Evolutionary conservation across 139 green algal genomes (phyloP).

Genomic region (Asterochloris sp.): DNA sequence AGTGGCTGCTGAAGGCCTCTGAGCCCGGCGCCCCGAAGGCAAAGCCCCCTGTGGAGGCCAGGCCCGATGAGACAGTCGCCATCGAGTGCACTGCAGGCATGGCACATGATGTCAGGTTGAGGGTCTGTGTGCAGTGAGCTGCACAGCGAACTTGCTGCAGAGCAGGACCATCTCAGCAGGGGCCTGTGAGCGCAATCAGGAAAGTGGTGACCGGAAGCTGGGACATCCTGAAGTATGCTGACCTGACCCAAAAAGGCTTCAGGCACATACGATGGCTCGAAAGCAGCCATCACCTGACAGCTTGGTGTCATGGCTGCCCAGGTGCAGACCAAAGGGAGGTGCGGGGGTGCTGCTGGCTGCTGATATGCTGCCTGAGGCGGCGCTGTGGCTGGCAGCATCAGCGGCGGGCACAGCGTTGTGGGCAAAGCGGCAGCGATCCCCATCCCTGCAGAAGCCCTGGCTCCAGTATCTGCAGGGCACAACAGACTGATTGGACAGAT

Average conservation of each 20-base stretch:
- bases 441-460: constrained; percentile 14
- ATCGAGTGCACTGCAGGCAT: not conserved
- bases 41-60: not conserved
- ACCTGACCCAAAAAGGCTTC: too few relatives aligned
- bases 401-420: not conserved
- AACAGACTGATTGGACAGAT: not conserved
- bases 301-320: not conserved
- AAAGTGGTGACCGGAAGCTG: not conserved
- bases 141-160: not conserved
- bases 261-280: not conserved
- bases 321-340: not conserved
- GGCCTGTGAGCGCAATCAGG: constrained; percentile 1
- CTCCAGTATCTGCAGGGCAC: constrained; percentile 3
- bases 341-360: not conserved
- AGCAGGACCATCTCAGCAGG: not conserved
- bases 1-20: not conserved
- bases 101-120: not conserved
- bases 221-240: too few relatives aligned
- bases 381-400: not conserved
- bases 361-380: too few relatives aligned
- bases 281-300: not conserved
- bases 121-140: not conserved
- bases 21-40: not conserved
- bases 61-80: too few relatives aligned
- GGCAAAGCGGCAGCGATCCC: not conserved